These are phyloP conservation scores for Logfia minima DNA, from an alignment of 129 eudicot species.

Conservation along the genomic window DNA sequence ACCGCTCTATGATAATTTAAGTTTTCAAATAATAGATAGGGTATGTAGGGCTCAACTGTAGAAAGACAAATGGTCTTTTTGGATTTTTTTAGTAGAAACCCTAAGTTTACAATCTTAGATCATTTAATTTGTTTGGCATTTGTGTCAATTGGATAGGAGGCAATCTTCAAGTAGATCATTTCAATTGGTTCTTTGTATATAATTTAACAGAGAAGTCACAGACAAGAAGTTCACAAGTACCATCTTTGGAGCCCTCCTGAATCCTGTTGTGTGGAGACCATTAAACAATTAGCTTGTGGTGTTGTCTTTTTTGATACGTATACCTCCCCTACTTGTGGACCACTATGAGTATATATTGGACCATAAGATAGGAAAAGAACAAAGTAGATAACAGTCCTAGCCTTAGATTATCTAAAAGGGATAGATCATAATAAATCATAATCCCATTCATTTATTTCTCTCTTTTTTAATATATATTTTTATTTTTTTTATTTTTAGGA, in stretches of 20 bases:
- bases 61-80: conserved; percentile 29
- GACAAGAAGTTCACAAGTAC: conserved; percentile 44
- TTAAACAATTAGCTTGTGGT: conserved; percentile 55
- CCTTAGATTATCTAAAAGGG: conserved; percentile 34
- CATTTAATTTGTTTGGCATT: conserved; percentile 49
- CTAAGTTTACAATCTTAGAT: conserved; percentile 30
- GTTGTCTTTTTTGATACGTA: conserved; percentile 55
- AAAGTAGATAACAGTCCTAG: conserved; percentile 31
- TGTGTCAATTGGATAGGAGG: conserved; percentile 62
- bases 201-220: conserved; percentile 21
- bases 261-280: conserved; percentile 51
- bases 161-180: conserved; percentile 48
- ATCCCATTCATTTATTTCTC: conserved; percentile 11
- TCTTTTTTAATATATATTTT: background rate
- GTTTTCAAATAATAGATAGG: conserved; percentile 28
- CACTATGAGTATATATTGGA: conserved; percentile 33
- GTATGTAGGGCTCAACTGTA: conserved; percentile 27
- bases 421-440: conserved; percentile 6
- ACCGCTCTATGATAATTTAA: conserved; percentile 8
- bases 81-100: conserved; percentile 21
- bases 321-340: conserved; percentile 58
- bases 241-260: conserved; percentile 33
- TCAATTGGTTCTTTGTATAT: conserved; percentile 24
- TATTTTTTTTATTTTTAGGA: background rate
- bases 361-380: conserved; percentile 38